phyloP scores from a whole-genome alignment of 1,139 yeast species.

The Debaryomycetaceae sp. region DNA sequence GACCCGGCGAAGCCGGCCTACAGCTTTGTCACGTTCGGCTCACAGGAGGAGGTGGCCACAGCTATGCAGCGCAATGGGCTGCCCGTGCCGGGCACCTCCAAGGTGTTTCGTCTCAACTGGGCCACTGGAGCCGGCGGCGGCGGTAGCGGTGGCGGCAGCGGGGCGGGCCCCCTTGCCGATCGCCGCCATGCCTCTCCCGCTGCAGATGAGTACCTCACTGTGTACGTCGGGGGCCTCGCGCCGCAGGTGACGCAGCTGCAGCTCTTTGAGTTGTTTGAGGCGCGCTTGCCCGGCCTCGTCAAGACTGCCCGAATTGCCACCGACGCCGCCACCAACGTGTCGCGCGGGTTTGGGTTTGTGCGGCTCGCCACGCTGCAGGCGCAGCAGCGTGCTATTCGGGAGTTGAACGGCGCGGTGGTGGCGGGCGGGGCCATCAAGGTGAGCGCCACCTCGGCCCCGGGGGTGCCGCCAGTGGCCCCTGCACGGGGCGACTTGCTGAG shows the following conservation, averaged over 20 bases:
- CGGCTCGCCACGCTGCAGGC: conserved; percentile 70
- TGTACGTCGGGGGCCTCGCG: conserved; percentile 84
- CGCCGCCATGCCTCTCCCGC: neutral
- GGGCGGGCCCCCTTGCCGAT: conserved; percentile 12
- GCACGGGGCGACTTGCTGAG: neutral
- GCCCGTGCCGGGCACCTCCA: conserved; percentile 54
- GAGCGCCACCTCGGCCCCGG: no score
- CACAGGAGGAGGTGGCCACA: conserved; percentile 60
- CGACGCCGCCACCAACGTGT: conserved; percentile 68
- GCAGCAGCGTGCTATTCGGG: conserved; percentile 68
- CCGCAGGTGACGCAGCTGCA: conserved; percentile 73
- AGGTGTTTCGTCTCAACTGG: conserved; percentile 74
- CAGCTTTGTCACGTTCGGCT: conserved; percentile 80
- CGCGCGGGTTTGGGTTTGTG: conserved; percentile 93
- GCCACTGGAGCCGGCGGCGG: conserved; percentile 53
- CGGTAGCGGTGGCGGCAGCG: conserved; percentile 20
- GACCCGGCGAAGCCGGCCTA: conserved; percentile 39
- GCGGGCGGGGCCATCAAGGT: conserved; percentile 78
- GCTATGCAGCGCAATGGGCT: conserved; percentile 71
- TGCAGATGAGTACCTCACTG: conserved; percentile 35
- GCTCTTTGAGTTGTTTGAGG: conserved; percentile 64
- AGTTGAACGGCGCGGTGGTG: conserved; percentile 76
- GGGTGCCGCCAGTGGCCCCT: neutral
- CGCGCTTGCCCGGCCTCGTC: conserved; percentile 62
- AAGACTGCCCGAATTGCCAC: conserved; percentile 85